A percentile compares a stretch with the other conserved stretches of the same genome.
These are phyloP conservation scores for Sequoia sempervirens DNA, from an alignment of 75 land plant genomes.

Conservation along the genomic window DNA sequence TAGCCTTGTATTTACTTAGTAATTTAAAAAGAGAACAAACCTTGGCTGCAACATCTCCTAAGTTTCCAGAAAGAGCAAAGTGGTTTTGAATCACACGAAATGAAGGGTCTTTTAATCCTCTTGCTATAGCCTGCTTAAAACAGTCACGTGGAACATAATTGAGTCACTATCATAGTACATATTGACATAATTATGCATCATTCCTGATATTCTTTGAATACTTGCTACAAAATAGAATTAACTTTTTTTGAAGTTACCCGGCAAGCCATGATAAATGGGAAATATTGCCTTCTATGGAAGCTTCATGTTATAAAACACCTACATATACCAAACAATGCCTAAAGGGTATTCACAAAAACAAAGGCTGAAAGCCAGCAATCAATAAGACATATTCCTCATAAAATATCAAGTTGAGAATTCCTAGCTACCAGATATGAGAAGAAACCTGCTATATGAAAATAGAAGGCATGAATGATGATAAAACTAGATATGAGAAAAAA, in stretches of 20 bases:
- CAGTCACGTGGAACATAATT: neutral
- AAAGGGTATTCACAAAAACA: neutral
- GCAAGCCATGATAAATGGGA: neutral
- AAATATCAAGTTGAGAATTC: neutral
- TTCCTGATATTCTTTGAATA: neutral
- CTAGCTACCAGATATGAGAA: neutral
- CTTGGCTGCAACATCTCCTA: slow-evolving; percentile 98
- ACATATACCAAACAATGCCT: neutral
- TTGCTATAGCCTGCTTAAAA: slow-evolving; percentile 75
- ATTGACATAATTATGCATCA: neutral
- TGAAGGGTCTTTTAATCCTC: slow-evolving; percentile 96
- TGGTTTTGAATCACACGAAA: slow-evolving; percentile 98
- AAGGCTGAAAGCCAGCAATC: neutral
- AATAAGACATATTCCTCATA: neutral
- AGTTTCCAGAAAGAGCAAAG: slow-evolving; percentile 87
- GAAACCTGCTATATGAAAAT: no score
- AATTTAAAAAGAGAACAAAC: slow-evolving; percentile 27
- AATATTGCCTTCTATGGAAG: neutral
- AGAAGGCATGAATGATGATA: no score
- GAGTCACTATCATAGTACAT: neutral
- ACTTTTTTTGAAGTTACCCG: neutral
- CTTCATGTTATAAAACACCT: neutral
- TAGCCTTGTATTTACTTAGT: neutral
- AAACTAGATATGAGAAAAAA: no score
- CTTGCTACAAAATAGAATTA: neutral